Percentiles rank a stretch among this genome's conserved stretches.
Evolutionary conservation across 257 asterid species (phyloP).

Genomic region (Nicotiana paniculata): DNA sequence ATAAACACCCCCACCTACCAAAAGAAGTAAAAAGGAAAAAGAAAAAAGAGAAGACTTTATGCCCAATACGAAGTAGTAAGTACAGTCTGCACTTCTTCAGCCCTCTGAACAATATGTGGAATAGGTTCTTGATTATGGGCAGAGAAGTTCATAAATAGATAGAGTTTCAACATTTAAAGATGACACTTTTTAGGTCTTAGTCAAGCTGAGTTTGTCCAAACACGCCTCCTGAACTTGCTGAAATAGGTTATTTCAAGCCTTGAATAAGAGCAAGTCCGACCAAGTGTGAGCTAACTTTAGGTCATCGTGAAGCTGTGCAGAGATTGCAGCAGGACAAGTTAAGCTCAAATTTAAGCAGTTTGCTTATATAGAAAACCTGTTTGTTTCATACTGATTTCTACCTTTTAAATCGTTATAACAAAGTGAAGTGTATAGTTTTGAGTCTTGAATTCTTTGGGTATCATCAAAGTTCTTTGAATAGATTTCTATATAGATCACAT

Average conservation of each 20-base stretch:
- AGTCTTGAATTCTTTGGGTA: neutral
- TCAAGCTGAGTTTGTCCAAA: neutral
- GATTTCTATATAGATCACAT: neutral
- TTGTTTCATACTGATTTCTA: neutral
- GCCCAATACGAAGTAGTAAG: neutral
- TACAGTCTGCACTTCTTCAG: neutral
- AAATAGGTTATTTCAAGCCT: neutral
- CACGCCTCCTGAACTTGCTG: neutral
- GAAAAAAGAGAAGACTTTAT: neutral
- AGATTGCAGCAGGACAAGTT: neutral
- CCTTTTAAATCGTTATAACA: neutral
- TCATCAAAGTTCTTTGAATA: neutral
- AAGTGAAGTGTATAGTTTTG: neutral
- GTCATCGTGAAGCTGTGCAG: neutral
- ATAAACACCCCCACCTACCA: no score
- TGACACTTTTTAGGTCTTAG: neutral
- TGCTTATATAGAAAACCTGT: neutral
- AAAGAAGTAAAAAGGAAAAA: no score
- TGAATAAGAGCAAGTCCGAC: neutral
- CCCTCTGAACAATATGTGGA: neutral
- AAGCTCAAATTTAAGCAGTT: neutral
- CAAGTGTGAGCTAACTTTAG: neutral
- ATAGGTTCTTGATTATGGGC: neutral
- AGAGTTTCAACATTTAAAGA: neutral
- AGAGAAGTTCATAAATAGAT: neutral